A percentile compares a stretch with the other conserved stretches of the same genome.
phyloP scores from a whole-genome alignment of 805 yeast species.

The Kluyveromyces siamensis region DNA sequence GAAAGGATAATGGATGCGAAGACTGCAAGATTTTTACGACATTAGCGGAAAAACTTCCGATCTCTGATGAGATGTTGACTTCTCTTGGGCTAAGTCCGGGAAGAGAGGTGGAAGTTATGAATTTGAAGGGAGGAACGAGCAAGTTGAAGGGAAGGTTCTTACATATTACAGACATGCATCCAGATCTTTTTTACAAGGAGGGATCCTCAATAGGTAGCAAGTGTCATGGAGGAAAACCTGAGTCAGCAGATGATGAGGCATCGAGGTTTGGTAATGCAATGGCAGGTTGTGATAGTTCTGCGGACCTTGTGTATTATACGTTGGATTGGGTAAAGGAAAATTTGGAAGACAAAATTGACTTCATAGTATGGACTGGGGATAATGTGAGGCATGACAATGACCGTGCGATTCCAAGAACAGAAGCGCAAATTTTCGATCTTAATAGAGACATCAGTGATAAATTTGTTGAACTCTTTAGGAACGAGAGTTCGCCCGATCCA shows the following conservation, averaged over 20 bases:
- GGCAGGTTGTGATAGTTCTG: constrained; percentile 71
- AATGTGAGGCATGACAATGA: constrained; percentile 81
- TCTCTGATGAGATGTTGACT: neutral
- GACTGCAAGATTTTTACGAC: neutral
- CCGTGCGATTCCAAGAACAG: constrained; percentile 64
- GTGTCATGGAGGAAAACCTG: constrained; percentile 43
- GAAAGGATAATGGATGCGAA: neutral
- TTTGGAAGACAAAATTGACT: constrained; percentile 68
- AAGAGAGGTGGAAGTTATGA: constrained; percentile 4
- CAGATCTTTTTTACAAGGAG: constrained; percentile 55
- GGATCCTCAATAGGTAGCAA: constrained; percentile 40
- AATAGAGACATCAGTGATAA: constrained; percentile 47
- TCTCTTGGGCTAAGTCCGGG: constrained; percentile 11
- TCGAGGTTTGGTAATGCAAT: constrained; percentile 68
- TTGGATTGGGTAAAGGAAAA: constrained; percentile 58
- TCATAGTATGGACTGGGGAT: constrained; percentile 88
- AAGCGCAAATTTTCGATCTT: constrained; percentile 58
- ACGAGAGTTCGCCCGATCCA: constrained; percentile 35
- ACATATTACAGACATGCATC: constrained; percentile 84
- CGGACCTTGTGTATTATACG: constrained; percentile 50
- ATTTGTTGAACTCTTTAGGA: constrained; percentile 46
- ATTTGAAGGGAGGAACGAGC: constrained; percentile 8
- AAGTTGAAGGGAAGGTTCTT: constrained; percentile 63
- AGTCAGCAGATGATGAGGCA: constrained; percentile 36
- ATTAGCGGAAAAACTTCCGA: neutral